Evolutionary conservation across 352 stramenopile species (phyloP).

Genomic region (Poterioochromonas sp.): DNA sequence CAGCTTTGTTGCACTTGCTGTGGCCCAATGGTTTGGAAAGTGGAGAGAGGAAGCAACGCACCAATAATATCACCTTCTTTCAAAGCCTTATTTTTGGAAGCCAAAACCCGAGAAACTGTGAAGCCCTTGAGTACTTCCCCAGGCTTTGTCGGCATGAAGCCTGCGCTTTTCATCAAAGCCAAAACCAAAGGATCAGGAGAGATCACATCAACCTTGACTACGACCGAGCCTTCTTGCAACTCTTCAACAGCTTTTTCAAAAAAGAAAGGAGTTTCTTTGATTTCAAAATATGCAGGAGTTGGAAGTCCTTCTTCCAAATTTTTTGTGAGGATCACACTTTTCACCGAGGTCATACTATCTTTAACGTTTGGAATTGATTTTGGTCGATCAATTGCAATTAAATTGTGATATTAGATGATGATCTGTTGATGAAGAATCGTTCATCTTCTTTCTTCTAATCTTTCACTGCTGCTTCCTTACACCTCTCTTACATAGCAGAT

Average conservation of each 20-base stretch:
- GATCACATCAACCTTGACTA: background rate
- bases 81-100: too few species aligned
- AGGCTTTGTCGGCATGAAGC: background rate
- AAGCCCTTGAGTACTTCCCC: conserved; percentile 34
- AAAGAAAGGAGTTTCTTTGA: too few species aligned
- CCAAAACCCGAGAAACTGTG: too few species aligned
- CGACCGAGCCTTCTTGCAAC: background rate
- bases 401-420: too few species aligned
- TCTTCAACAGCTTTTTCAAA: background rate
- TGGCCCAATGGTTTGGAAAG: conserved; percentile 24
- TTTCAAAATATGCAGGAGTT: background rate
- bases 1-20: conserved; percentile 4
- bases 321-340: background rate
- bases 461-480: too few species aligned
- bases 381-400: too few species aligned
- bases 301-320: background rate
- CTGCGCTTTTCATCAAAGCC: background rate
- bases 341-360: too few species aligned
- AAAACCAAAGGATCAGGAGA: conserved; percentile 13
- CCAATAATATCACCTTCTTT: too few species aligned
- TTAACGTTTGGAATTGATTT: too few species aligned
- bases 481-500: too few species aligned
- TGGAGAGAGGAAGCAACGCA: conserved; percentile 32
- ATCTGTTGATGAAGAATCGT: too few species aligned
- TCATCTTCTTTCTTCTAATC: too few species aligned